These are phyloP conservation scores for Amanita inopinata DNA, from an alignment of 768 basidiomycete species.

Conservation along the genomic window DNA sequence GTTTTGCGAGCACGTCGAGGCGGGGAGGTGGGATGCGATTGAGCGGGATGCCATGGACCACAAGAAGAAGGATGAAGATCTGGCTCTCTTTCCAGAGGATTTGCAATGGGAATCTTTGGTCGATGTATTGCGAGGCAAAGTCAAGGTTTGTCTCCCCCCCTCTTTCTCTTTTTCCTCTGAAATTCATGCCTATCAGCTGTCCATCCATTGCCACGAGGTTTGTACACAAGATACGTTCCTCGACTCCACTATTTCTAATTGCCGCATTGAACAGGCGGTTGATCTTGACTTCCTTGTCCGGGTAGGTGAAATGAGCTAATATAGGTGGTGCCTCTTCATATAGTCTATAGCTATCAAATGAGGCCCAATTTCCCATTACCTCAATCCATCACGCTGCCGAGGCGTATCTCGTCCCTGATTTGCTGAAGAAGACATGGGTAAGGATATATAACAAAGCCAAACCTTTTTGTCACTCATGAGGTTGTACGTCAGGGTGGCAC, in stretches of 20 bases:
- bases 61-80: constrained; percentile 8
- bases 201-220: constrained; percentile 35
- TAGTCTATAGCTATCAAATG: constrained; percentile 51
- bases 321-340: neutral
- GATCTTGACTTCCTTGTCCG: constrained; percentile 62
- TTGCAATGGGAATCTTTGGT: constrained; percentile 64
- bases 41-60: constrained; percentile 1
- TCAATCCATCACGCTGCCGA: constrained; percentile 77
- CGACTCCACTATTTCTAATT: neutral
- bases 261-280: constrained; percentile 32
- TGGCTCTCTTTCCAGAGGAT: constrained; percentile 45
- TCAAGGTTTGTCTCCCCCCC: constrained; percentile 39
- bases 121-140: constrained; percentile 62
- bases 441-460: constrained; percentile 6
- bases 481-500: constrained; percentile 26
- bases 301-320: constrained; percentile 24
- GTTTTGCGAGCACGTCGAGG: constrained; percentile 44
- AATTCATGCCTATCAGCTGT: constrained; percentile 18
- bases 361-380: constrained; percentile 69
- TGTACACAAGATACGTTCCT: neutral
- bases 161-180: neutral
- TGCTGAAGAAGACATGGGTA: constrained; percentile 65
- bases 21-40: constrained; percentile 34
- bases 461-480: neutral
- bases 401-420: constrained; percentile 69